Base-by-base conservation (phyloP, 2,329 filamentous ascomycete genomes). In the Coniochaeta ligniaria region DNA sequence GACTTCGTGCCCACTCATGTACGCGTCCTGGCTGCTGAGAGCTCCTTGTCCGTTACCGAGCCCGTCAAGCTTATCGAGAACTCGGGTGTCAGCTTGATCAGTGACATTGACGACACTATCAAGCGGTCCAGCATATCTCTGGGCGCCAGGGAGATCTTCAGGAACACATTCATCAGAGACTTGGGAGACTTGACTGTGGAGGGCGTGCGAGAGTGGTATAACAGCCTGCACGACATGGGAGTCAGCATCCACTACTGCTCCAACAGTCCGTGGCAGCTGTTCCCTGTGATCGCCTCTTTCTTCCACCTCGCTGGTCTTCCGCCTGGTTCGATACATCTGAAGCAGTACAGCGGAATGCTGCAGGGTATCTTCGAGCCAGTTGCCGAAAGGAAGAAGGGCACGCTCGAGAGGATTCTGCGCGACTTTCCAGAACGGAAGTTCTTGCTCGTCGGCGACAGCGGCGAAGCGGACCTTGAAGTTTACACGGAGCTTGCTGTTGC, bases 221-320 rank as follows among this genome's bases (percentile, higher is more conserved):
- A 80, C 38, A 80, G 80, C 22, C 81, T 99, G 75, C 83, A 89
- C 43, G 80, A 86, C 22, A 85, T 94, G 76, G 92, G 93, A 20
- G 94, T 98, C 26, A 85, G 87, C 67, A 83, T 99, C 59, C 96
- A 99, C 71, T 99, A 99, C 73, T 96, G 96, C 65, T 99, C 95
- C n/a, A 99, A 99, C 74, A 96, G 94, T 58, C 95, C 95, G 0
- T 99, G 96, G 96, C 96, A 99, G 72, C 82, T 99, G 7, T 99
- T 91, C 68, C 95, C 95, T 0, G 86, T 98, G 2, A 78, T 99
- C 12, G 89, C 91, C 6, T 91, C 85, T 59, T 99, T 90, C 72
- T 96, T 98, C 72, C 86, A 87, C 65, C 75, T 89, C 45, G 90
- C 90, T 7, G 90, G 90, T 1, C 77, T 99, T 1, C 95, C 95